A percentile compares a stretch with the other conserved stretches of the same genome.
phyloP scores from a whole-genome alignment of 2,329 filamentous ascomycete species.

The Aspergillus versicolor region DNA sequence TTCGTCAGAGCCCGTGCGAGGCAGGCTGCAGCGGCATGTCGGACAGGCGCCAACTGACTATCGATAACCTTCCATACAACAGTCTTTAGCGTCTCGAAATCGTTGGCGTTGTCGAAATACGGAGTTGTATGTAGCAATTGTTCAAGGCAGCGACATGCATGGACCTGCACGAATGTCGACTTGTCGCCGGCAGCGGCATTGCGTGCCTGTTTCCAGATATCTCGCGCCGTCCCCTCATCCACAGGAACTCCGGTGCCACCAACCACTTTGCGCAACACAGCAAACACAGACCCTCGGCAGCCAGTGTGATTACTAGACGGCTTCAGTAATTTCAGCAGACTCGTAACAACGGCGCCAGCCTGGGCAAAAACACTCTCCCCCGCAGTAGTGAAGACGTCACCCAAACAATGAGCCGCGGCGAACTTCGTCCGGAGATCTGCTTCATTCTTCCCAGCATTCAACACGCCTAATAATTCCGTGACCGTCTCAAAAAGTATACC shows the following conservation, averaged over 20 bases:
- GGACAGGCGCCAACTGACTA: conserved; percentile 69
- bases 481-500: conserved; percentile 93
- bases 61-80: conserved; percentile 86
- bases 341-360: conserved; percentile 70
- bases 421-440: conserved; percentile 78
- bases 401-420: conserved; percentile 82
- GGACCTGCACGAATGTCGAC: conserved; percentile 73
- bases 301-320: conserved; percentile 76
- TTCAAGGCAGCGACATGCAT: conserved; percentile 76
- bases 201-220: conserved; percentile 89
- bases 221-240: conserved; percentile 81
- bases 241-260: conserved; percentile 72
- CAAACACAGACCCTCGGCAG: conserved; percentile 74
- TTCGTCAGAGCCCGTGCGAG: conserved; percentile 81
- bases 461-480: conserved; percentile 75
- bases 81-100: conserved; percentile 85
- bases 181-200: conserved; percentile 77
- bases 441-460: conserved; percentile 74
- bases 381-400: conserved; percentile 85
- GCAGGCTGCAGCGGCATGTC: conserved; percentile 83
- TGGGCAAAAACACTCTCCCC: conserved; percentile 89
- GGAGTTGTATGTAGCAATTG: conserved; percentile 68
- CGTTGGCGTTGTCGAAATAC: conserved; percentile 83
- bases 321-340: conserved; percentile 77
- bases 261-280: conserved; percentile 71